phyloP scores from a whole-genome alignment of 2,329 filamentous ascomycete species.

The Pseudocercospora eumusae region DNA sequence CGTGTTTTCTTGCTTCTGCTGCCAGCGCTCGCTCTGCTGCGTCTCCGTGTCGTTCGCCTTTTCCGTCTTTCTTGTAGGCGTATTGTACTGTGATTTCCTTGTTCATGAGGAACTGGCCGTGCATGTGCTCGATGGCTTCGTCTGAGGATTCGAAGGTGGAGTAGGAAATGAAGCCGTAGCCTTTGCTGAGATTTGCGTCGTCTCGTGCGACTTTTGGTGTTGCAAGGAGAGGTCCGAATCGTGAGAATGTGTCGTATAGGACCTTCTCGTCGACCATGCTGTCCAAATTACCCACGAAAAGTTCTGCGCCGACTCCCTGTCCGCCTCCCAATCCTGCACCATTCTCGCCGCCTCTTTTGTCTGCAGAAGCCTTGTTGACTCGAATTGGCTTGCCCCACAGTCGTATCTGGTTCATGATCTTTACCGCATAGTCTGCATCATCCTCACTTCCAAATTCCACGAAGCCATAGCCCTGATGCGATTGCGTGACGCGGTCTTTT shows the following conservation, averaged over 20 bases:
- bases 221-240: constrained; percentile 82
- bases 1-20: constrained; percentile 89
- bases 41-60: constrained; percentile 93
- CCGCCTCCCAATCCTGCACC: constrained; percentile 85
- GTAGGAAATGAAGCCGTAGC: constrained; percentile 94
- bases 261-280: constrained; percentile 93
- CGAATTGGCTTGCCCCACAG: constrained; percentile 92
- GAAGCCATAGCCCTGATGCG: constrained; percentile 97
- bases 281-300: constrained; percentile 95
- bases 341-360: constrained; percentile 87
- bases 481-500: constrained; percentile 95
- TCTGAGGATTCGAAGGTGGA: constrained; percentile 92
- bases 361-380: constrained; percentile 91
- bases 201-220: constrained; percentile 91
- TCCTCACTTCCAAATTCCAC: constrained; percentile 96
- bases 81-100: constrained; percentile 97
- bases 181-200: constrained; percentile 83
- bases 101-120: constrained; percentile 94
- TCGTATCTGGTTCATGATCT: constrained; percentile 94
- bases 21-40: constrained; percentile 89
- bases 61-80: constrained; percentile 98
- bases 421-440: constrained; percentile 93
- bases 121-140: constrained; percentile 86
- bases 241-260: constrained; percentile 90
- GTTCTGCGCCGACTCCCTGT: constrained; percentile 85